A percentile compares a stretch with the other conserved stretches of the same genome.
Conservation (phyloP, 2,329 filamentous ascomycete genomes). For the Fusarium coicis region DNA sequence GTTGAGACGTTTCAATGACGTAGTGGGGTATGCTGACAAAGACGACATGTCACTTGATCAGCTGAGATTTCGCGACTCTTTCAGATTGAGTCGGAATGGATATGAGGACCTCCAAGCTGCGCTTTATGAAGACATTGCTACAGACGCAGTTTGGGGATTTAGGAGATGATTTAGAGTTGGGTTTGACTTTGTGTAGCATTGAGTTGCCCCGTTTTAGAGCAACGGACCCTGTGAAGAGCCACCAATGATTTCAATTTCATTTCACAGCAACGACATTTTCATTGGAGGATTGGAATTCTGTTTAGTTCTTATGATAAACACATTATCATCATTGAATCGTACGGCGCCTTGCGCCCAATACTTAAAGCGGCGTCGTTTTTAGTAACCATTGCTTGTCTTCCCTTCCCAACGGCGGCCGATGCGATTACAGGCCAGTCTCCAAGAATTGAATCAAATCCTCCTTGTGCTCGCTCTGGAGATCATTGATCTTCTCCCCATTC, state of each 20-base stretch:
- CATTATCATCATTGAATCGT: accelerated
- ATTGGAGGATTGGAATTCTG: accelerated
- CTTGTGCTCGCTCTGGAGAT: conserved; percentile 9
- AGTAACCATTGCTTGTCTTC: accelerated
- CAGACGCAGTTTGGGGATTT: accelerated
- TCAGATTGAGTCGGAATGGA: accelerated
- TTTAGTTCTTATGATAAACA: accelerated
- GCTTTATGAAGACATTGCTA: accelerated
- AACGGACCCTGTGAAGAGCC: accelerated
- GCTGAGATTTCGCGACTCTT: background rate
- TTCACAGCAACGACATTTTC: accelerated
- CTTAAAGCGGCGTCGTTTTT: background rate
- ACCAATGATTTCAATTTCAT: background rate
- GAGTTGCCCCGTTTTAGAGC: background rate
- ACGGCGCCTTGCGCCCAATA: accelerated
- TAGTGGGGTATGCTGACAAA: conserved; percentile 31
- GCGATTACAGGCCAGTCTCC: conserved; percentile 7
- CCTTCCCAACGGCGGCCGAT: accelerated
- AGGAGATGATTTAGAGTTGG: background rate
- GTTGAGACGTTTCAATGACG: conserved; percentile 8
- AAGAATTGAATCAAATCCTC: conserved; percentile 22
- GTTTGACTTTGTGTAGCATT: background rate
- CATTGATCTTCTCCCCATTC: conserved; percentile 20
- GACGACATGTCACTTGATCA: conserved; percentile 7
- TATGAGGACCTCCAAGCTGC: accelerated